Evolutionary conservation across 306 rosid species (phyloP), one percentile per base, ranked within the genome.

Genomic region (Trichosanthes truncata): DNA sequence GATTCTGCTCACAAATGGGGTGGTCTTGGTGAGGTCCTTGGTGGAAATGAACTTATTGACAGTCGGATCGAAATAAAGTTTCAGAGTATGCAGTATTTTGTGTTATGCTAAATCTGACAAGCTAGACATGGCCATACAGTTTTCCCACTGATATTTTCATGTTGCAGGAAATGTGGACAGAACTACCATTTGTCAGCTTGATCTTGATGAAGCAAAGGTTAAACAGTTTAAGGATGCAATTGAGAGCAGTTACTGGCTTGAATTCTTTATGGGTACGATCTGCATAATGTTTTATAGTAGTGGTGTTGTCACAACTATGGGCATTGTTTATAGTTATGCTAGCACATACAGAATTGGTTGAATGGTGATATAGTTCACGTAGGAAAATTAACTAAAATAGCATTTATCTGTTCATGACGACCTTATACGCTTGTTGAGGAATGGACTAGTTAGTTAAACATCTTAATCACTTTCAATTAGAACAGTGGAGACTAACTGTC

Each of bases 11-110:
- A 92, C 86, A 94, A 94, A 87, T 94, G 97, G 97, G 98, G 98
- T 57, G 98, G 98, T 84, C 98, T 94, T 67, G 98, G 98, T 78
- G 98, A 94, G 85, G 98, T 94, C 81, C 75, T 94, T 17, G 97
- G 98, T 77, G 98, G 98, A 83, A 94, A 94, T 79, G 98, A 94
- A 77, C 97, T 94, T 77, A 94, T 94, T 71, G 97, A 94, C 63
- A 94, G 98, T 83, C 89, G 83, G 85, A 85, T 91, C 78, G 95
- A 85, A 65, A 92, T 94, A 74, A 89, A 92, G 81, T 94, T 84
- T 81, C 82, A 59, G 82, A 88, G 98, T 89, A 86, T 45, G 91
- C 80, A n/a, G 46, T 20, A 18, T 25, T 57, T 21, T 3, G 23
- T 60, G 10, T 56, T 46, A 61, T 23, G 33, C 49, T 26, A 20